Conservation (phyloP, 805 yeast species). For the Scheffersomyces ergatensis region DNA sequence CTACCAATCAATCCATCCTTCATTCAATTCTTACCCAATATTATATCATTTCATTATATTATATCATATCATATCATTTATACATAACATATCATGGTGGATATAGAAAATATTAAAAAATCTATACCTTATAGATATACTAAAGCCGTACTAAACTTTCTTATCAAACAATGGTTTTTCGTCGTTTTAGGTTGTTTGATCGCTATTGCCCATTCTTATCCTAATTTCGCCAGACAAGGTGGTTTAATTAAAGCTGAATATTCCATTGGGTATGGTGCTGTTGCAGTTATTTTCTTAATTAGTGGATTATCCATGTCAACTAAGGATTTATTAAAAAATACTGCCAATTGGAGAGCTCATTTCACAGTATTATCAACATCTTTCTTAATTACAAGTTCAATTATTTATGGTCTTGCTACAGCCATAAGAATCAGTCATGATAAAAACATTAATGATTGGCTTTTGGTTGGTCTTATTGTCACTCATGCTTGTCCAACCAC, state of each 20-base stretch:
- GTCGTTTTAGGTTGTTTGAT: slow-evolving; percentile 68
- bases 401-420: slow-evolving; percentile 69
- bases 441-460: slow-evolving; percentile 65
- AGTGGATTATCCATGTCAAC: slow-evolving; percentile 80
- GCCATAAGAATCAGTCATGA: slow-evolving; percentile 64
- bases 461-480: slow-evolving; percentile 76
- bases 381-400: slow-evolving; percentile 67
- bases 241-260: slow-evolving; percentile 76
- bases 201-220: slow-evolving; percentile 73
- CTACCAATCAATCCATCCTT: no score
- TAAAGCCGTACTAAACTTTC: slow-evolving; percentile 20
- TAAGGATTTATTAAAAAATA: slow-evolving; percentile 55
- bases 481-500: slow-evolving; percentile 91
- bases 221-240: slow-evolving; percentile 80
- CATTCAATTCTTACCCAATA: no score
- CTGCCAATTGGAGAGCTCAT: slow-evolving; percentile 82
- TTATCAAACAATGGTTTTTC: slow-evolving; percentile 69
- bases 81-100: background rate
- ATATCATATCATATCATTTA: background rate
- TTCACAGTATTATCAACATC: slow-evolving; percentile 62
- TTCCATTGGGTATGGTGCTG: slow-evolving; percentile 81
- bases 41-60: no score
- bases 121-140: slow-evolving; percentile 8
- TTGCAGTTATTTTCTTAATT: slow-evolving; percentile 77
- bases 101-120: slow-evolving; percentile 7